Evolutionary conservation across 441 rosid species (phyloP).

Genomic region (Gossypium trilobum): DNA sequence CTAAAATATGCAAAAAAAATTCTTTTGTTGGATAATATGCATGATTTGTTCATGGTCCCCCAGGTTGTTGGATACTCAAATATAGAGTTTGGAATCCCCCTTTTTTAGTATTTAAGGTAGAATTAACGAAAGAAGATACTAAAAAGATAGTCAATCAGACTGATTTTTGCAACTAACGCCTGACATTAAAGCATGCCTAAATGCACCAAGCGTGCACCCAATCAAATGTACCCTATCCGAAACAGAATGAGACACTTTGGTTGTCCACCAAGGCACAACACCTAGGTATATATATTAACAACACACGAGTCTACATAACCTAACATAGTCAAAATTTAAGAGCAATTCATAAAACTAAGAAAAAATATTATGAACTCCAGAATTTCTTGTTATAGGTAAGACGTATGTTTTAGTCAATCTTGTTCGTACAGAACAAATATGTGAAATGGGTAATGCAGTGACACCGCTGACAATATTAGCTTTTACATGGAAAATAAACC

Average conservation of each 20-base stretch:
- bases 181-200: not conserved
- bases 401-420: not conserved
- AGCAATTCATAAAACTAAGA: not conserved
- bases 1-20: not conserved
- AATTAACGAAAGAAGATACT: not conserved
- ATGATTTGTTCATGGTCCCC: not conserved
- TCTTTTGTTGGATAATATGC: not conserved
- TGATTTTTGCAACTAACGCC: not conserved
- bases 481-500: not conserved
- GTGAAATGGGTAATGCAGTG: not conserved
- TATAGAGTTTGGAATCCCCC: not conserved
- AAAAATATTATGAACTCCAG: not conserved
- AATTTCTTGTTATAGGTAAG: not conserved
- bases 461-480: not conserved
- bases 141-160: not conserved
- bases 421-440: not conserved
- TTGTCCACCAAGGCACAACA: not conserved
- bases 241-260: not conserved
- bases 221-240: not conserved
- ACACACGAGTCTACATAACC: not conserved
- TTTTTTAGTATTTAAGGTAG: not conserved
- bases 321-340: not conserved
- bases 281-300: not conserved
- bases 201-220: not conserved
- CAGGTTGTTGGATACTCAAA: not conserved